Conservation (phyloP, 331 rosid species). For the Cydonia oblonga region DNA sequence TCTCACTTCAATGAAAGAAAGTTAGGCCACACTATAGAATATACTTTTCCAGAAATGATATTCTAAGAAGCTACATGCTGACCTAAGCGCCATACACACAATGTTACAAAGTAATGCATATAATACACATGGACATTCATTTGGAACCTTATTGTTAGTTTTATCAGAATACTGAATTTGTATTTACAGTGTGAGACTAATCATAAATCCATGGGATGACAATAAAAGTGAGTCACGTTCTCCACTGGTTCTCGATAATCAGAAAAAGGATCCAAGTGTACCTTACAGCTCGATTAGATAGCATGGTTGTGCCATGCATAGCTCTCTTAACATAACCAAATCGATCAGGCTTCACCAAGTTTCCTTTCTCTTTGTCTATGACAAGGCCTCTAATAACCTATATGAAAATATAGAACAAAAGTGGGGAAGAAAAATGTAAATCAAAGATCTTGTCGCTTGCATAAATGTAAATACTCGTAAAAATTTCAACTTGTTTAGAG, state of each 20-base stretch:
- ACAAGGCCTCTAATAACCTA: constrained; percentile 99
- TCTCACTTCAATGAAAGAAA: constrained; percentile 73
- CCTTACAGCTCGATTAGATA: constrained; percentile 84
- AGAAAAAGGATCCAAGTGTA: constrained; percentile 26
- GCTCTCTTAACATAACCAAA: constrained; percentile 92
- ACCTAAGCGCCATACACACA: not conserved
- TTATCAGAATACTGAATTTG: not conserved
- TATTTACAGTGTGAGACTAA: not conserved
- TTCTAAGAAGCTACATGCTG: not conserved
- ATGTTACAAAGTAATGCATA: not conserved
- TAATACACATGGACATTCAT: not conserved
- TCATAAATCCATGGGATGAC: not conserved
- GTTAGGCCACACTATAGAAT: constrained; percentile 35
- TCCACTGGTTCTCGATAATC: not conserved
- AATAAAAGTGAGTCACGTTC: not conserved
- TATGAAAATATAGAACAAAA: constrained; percentile 17
- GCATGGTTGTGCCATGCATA: constrained; percentile 91
- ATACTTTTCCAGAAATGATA: constrained; percentile 17
- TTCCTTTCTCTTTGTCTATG: constrained; percentile 91
- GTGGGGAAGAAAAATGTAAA: constrained; percentile 6
- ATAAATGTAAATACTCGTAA: not conserved
- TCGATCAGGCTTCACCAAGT: constrained; percentile 93
- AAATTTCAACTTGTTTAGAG: constrained; percentile 4
- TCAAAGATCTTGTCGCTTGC: not conserved
- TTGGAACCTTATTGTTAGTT: not conserved